A percentile compares a stretch with the other conserved stretches of the same genome.
phyloP scores from a whole-genome alignment of 208 protist genomes.

The Porcisia hertigi region DNA sequence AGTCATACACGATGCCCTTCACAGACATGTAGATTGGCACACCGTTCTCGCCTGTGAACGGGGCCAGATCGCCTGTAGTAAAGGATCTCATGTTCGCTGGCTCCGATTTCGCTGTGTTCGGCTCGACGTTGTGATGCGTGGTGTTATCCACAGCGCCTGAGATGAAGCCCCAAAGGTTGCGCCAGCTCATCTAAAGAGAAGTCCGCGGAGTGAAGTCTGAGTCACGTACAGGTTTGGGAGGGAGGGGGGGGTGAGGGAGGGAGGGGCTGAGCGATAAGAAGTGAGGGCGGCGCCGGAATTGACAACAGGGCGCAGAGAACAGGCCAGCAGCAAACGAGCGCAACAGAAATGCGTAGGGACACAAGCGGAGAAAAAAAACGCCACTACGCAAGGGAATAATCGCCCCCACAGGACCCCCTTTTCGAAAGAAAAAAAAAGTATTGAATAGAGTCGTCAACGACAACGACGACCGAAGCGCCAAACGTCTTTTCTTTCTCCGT shows the following conservation, averaged over 20 bases:
- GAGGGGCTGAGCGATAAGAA: neutral
- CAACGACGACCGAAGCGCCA: neutral
- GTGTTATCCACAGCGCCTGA: neutral
- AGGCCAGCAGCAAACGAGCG: neutral
- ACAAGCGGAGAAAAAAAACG: neutral
- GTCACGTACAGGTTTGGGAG: neutral
- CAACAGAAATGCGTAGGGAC: neutral
- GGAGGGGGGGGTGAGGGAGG: neutral
- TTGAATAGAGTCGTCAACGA: too few relatives aligned
- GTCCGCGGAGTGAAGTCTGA: neutral
- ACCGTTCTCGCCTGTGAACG: constrained; percentile 44
- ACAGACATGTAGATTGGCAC: constrained; percentile 74
- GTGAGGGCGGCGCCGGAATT: neutral
- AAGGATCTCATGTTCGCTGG: constrained; percentile 33
- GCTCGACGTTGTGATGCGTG: neutral
- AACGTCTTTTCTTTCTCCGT: too few relatives aligned
- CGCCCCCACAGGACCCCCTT: too few relatives aligned
- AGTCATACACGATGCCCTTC: constrained; percentile 83
- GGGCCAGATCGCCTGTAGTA: constrained; percentile 48
- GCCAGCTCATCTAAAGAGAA: constrained; percentile 19
- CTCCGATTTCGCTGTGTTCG: neutral
- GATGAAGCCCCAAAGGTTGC: constrained; percentile 14
- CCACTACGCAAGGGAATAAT: neutral
- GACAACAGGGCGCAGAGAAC: neutral
- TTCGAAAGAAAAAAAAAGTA: too few relatives aligned